Evolutionary conservation across 2,329 filamentous ascomycete genomes (phyloP), one percentile per base, ranked within the genome.

Genomic region (Cladobotryum protrusum): DNA sequence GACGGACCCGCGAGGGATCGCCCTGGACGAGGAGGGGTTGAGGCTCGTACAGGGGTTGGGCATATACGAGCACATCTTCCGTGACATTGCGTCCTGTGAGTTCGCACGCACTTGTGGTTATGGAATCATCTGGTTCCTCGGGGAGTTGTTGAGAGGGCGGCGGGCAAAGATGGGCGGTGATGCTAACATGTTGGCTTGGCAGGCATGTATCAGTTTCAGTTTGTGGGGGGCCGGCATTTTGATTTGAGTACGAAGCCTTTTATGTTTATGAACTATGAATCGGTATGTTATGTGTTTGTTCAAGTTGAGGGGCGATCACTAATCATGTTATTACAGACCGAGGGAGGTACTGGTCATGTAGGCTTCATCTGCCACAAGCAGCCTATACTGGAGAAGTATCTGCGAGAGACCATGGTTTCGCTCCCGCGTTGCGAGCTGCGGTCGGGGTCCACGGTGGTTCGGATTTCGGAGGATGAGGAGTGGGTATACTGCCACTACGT

Each of bases 21-120:
- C 59, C 1, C 52, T 66, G 13, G 60, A 63, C 15, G 63, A 62
- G 41, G 63, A 65, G 48, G 63, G 61, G 4, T 59, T 66, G 34
- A 57, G 63, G 3, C 41, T 50, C 8, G 42, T 62, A 3, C 59
- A 64, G 18, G 57, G 43, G 1, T 40, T 56, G 4, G 61, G 61
- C 3, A 43, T 63, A 5, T 61, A 61, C 35, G 52, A 57, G 4
- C 45, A 60, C 9, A 45, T 60, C 18, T 63, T 53, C 45, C 58
- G 53, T 54, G 13, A 60, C 24, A 29, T 29, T 29, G 24, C 24
- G 24, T 29, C 24, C 11, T 29, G 24, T 29, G 24, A 29, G 24
- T 24, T 24, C 11, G 24, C 24, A 29, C 6, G 11, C 11, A 8
- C 24, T 9, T 6, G 24, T 4, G 6, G 24, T 29, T 9, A 2